These are phyloP conservation scores for Gossypium schwendimanii DNA, from an alignment of 441 rosid species.

Conservation along the genomic window DNA sequence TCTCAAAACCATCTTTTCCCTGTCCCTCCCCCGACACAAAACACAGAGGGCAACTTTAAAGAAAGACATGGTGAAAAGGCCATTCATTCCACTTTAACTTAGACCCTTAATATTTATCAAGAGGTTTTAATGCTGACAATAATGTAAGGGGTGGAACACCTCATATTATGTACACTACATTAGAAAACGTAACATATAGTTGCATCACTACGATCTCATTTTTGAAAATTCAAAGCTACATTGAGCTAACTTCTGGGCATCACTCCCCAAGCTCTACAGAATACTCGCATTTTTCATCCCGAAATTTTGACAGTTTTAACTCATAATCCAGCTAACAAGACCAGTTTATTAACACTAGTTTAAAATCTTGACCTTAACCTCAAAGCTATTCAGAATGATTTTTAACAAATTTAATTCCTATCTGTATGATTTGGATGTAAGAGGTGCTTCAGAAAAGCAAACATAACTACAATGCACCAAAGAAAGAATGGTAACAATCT, in stretches of 20 bases:
- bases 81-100: background rate
- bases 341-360: background rate
- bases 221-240: background rate
- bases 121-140: background rate
- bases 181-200: background rate
- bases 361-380: background rate
- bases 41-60: background rate
- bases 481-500: background rate
- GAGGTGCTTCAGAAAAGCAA: background rate
- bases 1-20: background rate
- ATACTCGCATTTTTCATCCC: background rate
- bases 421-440: background rate
- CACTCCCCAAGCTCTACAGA: background rate
- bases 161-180: background rate
- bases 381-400: slow-evolving; percentile 3
- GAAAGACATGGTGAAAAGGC: background rate
- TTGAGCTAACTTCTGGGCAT: background rate
- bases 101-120: background rate
- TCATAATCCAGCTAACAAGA: background rate
- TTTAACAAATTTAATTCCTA: background rate
- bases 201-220: background rate
- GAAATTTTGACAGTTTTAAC: background rate
- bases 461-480: background rate
- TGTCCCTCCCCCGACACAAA: too few relatives aligned
- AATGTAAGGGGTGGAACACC: background rate